A percentile compares a stretch with the other conserved stretches of the same genome.
These are phyloP conservation scores for Orobanche coerulescens DNA, from an alignment of 257 asterid genomes.

Conservation along the genomic window DNA sequence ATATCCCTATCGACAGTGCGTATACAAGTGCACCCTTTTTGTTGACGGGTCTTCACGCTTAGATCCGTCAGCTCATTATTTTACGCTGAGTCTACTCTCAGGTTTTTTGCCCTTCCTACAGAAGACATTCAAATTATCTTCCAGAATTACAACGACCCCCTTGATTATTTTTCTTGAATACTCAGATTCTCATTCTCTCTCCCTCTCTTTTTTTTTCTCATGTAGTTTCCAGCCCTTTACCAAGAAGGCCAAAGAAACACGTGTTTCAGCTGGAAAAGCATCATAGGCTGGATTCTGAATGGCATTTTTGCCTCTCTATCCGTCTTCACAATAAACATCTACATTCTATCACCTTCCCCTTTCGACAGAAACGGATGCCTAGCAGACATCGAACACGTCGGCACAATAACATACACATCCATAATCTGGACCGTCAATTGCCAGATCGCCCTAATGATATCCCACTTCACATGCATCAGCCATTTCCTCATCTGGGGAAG, in stretches of 20 bases:
- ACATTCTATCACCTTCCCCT: constrained; percentile 24
- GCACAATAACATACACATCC: constrained; percentile 51
- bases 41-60: too few relatives aligned
- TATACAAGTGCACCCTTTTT: too few relatives aligned
- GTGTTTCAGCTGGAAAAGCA: constrained; percentile 47
- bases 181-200: not conserved
- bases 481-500: constrained; percentile 61
- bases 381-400: constrained; percentile 43
- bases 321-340: constrained; percentile 35
- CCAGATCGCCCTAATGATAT: constrained; percentile 51
- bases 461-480: constrained; percentile 49
- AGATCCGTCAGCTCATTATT: too few relatives aligned
- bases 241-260: constrained; percentile 45
- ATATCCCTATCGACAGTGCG: too few relatives aligned
- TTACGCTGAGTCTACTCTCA: too few relatives aligned
- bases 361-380: constrained; percentile 32
- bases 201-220: not conserved
- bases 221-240: constrained; percentile 55
- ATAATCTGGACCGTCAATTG: constrained; percentile 59
- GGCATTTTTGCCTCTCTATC: constrained; percentile 36
- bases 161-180: too few relatives aligned
- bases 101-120: too few relatives aligned
- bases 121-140: too few relatives aligned
- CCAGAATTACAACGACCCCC: too few relatives aligned
- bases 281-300: constrained; percentile 50